Conservation (phyloP, 352 stramenopile species). For the Phytophthora pini region DNA sequence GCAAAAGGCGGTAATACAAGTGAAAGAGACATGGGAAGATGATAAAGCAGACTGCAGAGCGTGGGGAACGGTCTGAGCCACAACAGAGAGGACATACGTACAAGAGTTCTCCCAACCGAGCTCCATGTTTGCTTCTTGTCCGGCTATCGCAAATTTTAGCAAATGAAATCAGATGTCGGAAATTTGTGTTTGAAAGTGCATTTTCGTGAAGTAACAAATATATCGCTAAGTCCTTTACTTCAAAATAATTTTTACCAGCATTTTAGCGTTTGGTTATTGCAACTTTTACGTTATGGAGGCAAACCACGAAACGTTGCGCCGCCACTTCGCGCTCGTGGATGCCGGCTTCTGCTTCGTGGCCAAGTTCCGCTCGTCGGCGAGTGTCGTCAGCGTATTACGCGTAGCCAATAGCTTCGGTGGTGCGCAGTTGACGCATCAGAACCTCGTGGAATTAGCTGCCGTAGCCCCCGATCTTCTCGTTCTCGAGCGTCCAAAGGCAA, state of each 20-base stretch:
- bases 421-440: slow-evolving; percentile 36
- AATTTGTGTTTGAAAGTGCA: no score
- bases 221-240: neutral
- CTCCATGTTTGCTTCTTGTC: slow-evolving; percentile 52
- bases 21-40: neutral
- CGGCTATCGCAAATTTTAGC: neutral
- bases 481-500: slow-evolving; percentile 27
- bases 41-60: neutral
- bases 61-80: neutral
- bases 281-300: slow-evolving; percentile 3
- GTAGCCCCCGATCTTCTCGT: slow-evolving; percentile 59
- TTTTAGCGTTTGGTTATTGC: neutral
- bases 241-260: neutral
- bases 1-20: neutral
- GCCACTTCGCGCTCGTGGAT: slow-evolving; percentile 74
- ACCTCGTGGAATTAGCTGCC: slow-evolving; percentile 51
- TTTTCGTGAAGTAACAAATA: no score
- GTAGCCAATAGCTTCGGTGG: slow-evolving; percentile 69
- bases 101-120: slow-evolving; percentile 79
- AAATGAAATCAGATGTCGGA: neutral
- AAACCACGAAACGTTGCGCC: slow-evolving; percentile 11
- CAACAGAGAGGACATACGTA: slow-evolving; percentile 35
- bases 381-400: slow-evolving; percentile 58
- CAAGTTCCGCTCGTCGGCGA: slow-evolving; percentile 50
- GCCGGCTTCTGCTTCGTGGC: slow-evolving; percentile 73